These are phyloP conservation scores for Kluyveromyces lactis DNA, from an alignment of 805 yeast species.

Conservation along the genomic window DNA sequence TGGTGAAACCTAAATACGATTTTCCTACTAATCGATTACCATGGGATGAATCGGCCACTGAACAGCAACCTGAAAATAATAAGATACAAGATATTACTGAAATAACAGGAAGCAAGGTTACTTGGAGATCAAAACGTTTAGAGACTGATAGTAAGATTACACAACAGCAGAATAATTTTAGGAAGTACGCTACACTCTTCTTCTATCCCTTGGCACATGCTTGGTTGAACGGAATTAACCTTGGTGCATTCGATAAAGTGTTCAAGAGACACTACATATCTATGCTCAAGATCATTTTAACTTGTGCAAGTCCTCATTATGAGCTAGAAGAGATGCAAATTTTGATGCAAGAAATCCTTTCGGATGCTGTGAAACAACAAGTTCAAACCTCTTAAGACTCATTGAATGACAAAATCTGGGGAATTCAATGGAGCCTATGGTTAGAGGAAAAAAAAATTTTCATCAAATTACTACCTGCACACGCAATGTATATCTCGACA, in stretches of 20 bases:
- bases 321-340: constrained; percentile 31
- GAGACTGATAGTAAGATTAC: background rate
- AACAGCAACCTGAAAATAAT: background rate
- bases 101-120: constrained; percentile 10
- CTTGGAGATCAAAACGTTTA: constrained; percentile 31
- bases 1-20: constrained; percentile 30
- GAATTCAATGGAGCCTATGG: too few relatives aligned
- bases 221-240: constrained; percentile 46
- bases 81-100: background rate
- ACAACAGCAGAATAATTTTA: constrained; percentile 22
- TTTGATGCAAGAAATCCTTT: constrained; percentile 21
- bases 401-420: too few relatives aligned
- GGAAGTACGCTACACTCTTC: constrained; percentile 34
- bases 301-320: constrained; percentile 40
- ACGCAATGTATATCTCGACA: too few relatives aligned
- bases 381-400: constrained; percentile 5
- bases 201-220: constrained; percentile 47
- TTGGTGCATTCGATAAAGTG: constrained; percentile 45
- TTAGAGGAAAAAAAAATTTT: too few relatives aligned
- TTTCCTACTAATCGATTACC: constrained; percentile 30
- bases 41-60: constrained; percentile 13
- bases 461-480: too few relatives aligned
- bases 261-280: constrained; percentile 44
- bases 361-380: constrained; percentile 18
- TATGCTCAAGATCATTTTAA: constrained; percentile 38